Conservation (phyloP, 2,329 filamentous ascomycete species). For the Ustulina deusta region DNA sequence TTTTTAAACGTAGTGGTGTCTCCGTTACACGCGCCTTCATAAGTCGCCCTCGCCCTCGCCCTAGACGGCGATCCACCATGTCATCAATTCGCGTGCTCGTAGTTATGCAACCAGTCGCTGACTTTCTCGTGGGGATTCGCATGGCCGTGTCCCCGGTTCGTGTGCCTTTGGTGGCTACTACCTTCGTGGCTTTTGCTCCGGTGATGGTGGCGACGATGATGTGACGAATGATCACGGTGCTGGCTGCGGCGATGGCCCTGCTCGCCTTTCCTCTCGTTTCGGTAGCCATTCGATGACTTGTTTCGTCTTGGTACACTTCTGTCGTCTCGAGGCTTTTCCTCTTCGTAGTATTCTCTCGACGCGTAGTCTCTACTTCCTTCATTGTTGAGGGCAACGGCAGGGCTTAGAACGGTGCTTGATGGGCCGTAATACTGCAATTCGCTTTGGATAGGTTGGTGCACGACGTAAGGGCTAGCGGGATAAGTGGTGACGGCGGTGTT, state of each 20-base stretch:
- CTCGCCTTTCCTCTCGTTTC: neutral
- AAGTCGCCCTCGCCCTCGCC: too few species aligned
- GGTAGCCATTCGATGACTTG: neutral
- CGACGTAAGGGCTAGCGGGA: neutral
- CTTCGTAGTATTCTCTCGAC: neutral
- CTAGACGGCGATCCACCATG: too few species aligned
- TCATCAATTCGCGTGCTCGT: neutral
- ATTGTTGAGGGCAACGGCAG: neutral
- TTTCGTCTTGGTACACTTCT: neutral
- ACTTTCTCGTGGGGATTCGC: neutral
- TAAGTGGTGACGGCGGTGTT: neutral
- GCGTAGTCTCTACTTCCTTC: neutral
- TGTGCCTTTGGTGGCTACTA: neutral
- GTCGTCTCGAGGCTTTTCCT: neutral
- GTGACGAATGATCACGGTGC: neutral
- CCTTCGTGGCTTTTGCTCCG: slow-evolving; percentile 6
- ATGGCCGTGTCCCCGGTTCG: neutral
- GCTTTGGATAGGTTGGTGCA: neutral
- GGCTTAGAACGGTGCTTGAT: neutral
- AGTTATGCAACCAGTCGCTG: slow-evolving; percentile 2
- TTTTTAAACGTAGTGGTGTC: slow-evolving; percentile 5
- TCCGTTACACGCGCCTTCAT: neutral
- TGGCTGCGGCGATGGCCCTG: neutral
- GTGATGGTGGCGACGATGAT: neutral
- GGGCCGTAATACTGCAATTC: neutral